These are phyloP conservation scores for Pecoramyces ruminantium DNA, from an alignment of 192 early-diverging fungal genomes.

Conservation along the genomic window DNA sequence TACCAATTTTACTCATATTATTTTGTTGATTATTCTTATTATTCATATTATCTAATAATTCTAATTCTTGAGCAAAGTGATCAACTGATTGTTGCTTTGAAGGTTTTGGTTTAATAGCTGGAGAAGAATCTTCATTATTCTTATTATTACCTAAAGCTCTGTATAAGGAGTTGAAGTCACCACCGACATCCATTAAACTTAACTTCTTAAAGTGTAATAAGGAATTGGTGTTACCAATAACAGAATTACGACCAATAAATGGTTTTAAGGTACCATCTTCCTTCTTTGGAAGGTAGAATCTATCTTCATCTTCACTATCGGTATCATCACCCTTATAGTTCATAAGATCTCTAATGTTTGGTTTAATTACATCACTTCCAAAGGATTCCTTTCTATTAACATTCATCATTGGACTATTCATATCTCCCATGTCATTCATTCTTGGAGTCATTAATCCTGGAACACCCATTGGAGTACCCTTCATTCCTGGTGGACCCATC, in stretches of 20 bases:
- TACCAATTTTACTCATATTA: neutral
- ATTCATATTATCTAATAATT: neutral
- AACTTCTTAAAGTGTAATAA: neutral
- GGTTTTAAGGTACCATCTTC: neutral
- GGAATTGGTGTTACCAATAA: neutral
- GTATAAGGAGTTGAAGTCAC: neutral
- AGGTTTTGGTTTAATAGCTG: neutral
- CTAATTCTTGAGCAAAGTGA: neutral
- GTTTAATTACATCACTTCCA: neutral
- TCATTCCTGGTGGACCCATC: neutral
- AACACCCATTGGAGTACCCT: no score
- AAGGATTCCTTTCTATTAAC: neutral
- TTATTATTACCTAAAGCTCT: neutral
- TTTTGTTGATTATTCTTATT: neutral
- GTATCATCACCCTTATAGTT: neutral
- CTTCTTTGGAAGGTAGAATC: neutral
- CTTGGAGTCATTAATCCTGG: neutral
- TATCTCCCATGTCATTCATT: neutral
- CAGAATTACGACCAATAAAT: neutral
- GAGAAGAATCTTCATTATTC: neutral
- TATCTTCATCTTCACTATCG: neutral
- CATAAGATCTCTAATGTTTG: neutral
- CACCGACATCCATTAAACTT: neutral
- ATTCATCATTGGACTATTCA: neutral
- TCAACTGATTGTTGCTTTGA: neutral